Percentiles rank a stretch among this genome's conserved stretches.
Evolutionary conservation across 257 asterid genomes (phyloP).

Genomic region (Misopates orontium): DNA sequence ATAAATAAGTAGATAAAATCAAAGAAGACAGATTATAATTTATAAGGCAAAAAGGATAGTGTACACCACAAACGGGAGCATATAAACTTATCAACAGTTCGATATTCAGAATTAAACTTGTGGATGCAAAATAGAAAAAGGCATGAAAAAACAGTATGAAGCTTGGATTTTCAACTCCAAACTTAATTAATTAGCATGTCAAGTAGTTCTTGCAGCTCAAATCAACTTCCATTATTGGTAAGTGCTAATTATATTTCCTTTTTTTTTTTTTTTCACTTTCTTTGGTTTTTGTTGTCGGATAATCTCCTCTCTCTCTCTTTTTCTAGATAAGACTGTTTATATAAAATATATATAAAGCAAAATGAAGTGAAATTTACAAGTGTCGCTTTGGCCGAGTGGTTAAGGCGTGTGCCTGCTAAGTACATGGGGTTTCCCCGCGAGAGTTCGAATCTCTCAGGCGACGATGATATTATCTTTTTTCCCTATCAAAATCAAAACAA

Average conservation of each 20-base stretch:
- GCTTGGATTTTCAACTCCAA: background rate
- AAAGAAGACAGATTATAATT: background rate
- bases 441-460: slow-evolving; percentile 91
- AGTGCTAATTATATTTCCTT: background rate
- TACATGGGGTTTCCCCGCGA: slow-evolving; percentile 84
- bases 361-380: no score
- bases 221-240: slow-evolving; percentile 8
- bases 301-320: no score
- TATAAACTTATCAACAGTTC: no score
- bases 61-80: background rate
- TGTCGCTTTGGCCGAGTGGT: slow-evolving; percentile 55
- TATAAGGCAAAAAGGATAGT: background rate
- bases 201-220: background rate
- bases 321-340: no score
- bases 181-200: background rate
- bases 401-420: slow-evolving; percentile 46
- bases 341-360: no score
- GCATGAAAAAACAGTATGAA: background rate
- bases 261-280: background rate
- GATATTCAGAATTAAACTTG: no score
- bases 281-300: no score
- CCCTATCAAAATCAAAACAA: background rate
- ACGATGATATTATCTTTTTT: slow-evolving; percentile 22
- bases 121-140: background rate
- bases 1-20: background rate